phyloP scores from a whole-genome alignment of 2,329 filamentous ascomycete genomes.

The Aplosporella prunicola region DNA sequence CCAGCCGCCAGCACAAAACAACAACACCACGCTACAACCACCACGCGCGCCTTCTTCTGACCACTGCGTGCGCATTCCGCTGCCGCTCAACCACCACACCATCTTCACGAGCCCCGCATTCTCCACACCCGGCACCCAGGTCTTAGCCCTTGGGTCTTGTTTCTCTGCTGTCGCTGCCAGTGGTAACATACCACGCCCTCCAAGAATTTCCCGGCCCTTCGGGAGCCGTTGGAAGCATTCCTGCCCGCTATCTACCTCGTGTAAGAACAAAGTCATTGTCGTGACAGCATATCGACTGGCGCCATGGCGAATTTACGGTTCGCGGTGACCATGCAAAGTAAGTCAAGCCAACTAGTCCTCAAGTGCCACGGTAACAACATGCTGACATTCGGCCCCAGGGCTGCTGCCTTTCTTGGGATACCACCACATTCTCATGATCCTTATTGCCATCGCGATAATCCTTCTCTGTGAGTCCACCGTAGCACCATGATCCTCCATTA shows the following conservation, averaged over 20 bases:
- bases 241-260: conserved; percentile 13
- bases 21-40: too few relatives aligned
- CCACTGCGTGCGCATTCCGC: too few relatives aligned
- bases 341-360: conserved; percentile 14
- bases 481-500: neutral
- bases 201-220: conserved; percentile 29
- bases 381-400: conserved; percentile 26
- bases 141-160: too few relatives aligned
- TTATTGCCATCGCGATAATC: conserved; percentile 90
- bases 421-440: conserved; percentile 91
- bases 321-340: conserved; percentile 42
- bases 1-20: too few relatives aligned
- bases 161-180: too few relatives aligned
- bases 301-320: conserved; percentile 42
- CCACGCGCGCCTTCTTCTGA: too few relatives aligned
- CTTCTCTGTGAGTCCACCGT: conserved; percentile 65
- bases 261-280: conserved; percentile 13
- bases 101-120: too few relatives aligned
- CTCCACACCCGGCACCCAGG: too few relatives aligned
- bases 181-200: too few relatives aligned
- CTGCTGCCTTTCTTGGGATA: conserved; percentile 55
- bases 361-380: neutral
- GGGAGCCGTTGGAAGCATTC: conserved; percentile 31
- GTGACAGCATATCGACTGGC: conserved; percentile 16
- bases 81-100: too few relatives aligned